Base-by-base conservation (phyloP, 352 stramenopile genomes). In the Phytophthora rubi region DNA sequence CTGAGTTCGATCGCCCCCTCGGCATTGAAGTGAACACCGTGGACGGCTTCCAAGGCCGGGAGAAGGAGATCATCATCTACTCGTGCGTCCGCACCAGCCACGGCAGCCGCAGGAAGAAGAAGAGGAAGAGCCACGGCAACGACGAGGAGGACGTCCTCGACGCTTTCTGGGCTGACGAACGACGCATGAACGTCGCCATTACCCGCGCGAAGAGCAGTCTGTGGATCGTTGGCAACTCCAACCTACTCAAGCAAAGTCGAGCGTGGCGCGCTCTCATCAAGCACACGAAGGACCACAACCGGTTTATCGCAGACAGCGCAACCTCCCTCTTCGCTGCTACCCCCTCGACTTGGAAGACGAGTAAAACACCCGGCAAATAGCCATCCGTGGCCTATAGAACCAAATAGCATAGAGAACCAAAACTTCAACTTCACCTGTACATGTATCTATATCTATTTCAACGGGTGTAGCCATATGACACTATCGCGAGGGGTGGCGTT, bases 101-200 rank as follows among this genome's bases (percentile, higher is more conserved):
- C 32, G 90, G 98, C 57, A 92, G 97, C 2, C 69, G 61, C 49
- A 79, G 69, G 10, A 61, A 65, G 15, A 79, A 59, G 51, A 77
- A 76, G 23, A 64, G 32, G 42, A 49, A 49, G 23, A 65, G 45
- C 7, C 48, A 77, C 37, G 53, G 18, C 15, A 51, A 63, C 6
- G 30, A 57, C 7, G 32, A 69, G 39, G 57, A 68, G n/a, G 69
- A 81, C 10, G 61, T 69, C 4, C 64, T 77, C 2, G 82, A 92
- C 30, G 82, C 83, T 4, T 99, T 99, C 76, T 93, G 99, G 63
- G 85, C 88, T n/a, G 98, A 99, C 69, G 88, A 98, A 68, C 90
- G 98, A 8, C 92, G 98, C n/a, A 95, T 99, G 75, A 99, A 99
- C 82, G 98, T 99, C 52, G 98, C 98, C 18, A 94, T 99, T 47